Base-by-base conservation (phyloP, 345 rosid genomes). In the Sisymbrium altissimum region DNA sequence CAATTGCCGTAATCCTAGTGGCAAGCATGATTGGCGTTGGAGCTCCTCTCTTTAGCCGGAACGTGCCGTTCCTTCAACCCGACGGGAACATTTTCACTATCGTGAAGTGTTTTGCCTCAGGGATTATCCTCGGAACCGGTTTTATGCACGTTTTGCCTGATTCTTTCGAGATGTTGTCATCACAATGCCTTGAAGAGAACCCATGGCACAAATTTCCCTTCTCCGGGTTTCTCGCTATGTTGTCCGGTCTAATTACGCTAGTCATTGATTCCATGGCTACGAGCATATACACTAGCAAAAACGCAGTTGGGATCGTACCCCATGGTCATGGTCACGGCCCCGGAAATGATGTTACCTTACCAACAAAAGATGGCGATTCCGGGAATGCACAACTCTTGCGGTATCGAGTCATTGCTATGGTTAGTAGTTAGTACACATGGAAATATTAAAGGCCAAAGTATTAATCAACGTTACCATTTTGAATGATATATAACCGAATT, bases 121-220 rank as follows among this genome's bases (percentile, higher is more conserved):
- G 98, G 0, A 86, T 92, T 23, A 92, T 92, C 18, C 86, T 92
- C 0, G 95, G 88, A 1, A 92, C 98, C 2, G 98, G 93, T 12
- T 92, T 85, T 80, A 90, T 87, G 93, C 96, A 92, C 41, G 98
- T 90, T 14, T 55, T 90, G 64, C 98, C 96, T 2, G 96, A 92
- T 78, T 92, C 96, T 32, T 92, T 88, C 35, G 93, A 85, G 69
- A 82, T 83, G 86, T 76, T 92, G 62, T 69, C 81, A 3, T 92
- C 96, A 0, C 13, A 30, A 7, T 90, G 98, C 75, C 80, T 92
- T 75, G 10, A 71, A 0, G 91, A 87, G 5, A 82, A 78, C 19
- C 96, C 98, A 0, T 88, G 98, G 98, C 88, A 85, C 63, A 92
- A 90, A 65, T 92, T 89, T 70, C 92, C 96, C 0, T 89, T 92